Base-by-base conservation (phyloP, 352 stramenopile species). In the Pythium plurisporium region DNA sequence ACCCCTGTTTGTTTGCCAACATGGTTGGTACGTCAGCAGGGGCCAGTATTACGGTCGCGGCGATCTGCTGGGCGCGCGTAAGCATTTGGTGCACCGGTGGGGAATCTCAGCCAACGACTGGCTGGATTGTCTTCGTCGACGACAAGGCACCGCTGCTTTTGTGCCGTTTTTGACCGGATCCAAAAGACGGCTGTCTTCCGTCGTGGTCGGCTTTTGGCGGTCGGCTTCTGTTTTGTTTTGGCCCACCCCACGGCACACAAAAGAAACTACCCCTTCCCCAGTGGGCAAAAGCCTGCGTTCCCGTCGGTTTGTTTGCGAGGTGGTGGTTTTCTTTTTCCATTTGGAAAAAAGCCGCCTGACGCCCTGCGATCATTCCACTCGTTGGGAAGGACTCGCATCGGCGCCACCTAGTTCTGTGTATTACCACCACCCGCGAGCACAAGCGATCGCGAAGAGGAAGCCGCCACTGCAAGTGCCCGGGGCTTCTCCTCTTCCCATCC, bases 301-400 rank as follows among this genome's bases (percentile, higher is more conserved):
- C n/a, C n/a, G n/a, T n/a, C n/a, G n/a, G n/a, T n/a, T n/a, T n/a
- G n/a, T n/a, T n/a, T n/a, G n/a, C n/a, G 31, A 26, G 34, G 44
- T 30, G 22, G 33, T 56, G 33, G 33, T 56, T 43, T 56, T 56
- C n/a, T 44, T 12, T 43, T 56, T 46, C 36, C 36, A 58, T 58
- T 58, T 58, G 37, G 50, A 48, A 58, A 58, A 58, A 58, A 58
- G 36, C 44, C 31, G 20, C 33, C n/a, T n/a, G n/a, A n/a, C n/a
- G 31, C 20, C 48, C 48, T 26, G 45, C 45, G 45, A 52, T 52
- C 45, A 52, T 52, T 52, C 29, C 22, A 31, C 20, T 49, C 2
- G 30, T 40, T 41, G 44, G 29, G 14, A 30, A 41, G 17, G 10
- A 29, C n/a, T 41, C 30, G 17, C 27, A 19, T 12, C 9, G 27